Evolutionary conservation across 2,329 filamentous ascomycete genomes (phyloP).

Genomic region (Peltaster fructicola): DNA sequence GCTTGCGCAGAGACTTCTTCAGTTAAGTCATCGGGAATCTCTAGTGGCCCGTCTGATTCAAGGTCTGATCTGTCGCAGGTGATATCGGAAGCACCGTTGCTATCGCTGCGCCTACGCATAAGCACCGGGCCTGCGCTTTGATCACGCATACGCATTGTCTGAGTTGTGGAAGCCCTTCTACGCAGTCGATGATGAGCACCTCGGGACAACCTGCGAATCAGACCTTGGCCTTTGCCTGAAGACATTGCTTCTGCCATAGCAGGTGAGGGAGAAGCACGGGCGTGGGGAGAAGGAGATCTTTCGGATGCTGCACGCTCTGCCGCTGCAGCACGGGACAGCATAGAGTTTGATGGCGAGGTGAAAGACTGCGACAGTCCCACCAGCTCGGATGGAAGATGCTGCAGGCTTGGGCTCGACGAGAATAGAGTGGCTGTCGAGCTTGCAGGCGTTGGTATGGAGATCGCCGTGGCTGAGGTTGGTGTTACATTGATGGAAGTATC

Average conservation of each 20-base stretch:
- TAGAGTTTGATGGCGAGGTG: slow-evolving; percentile 8
- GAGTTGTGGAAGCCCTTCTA: slow-evolving; percentile 60
- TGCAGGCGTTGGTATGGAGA: slow-evolving; percentile 13
- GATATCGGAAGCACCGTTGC: slow-evolving; percentile 47
- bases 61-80: slow-evolving; percentile 31
- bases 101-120: slow-evolving; percentile 74
- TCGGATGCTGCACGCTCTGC: slow-evolving; percentile 22
- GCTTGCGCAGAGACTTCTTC: slow-evolving; percentile 11
- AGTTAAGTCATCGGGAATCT: slow-evolving; percentile 28
- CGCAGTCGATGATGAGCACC: slow-evolving; percentile 55
- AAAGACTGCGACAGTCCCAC: slow-evolving; percentile 11
- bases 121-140: slow-evolving; percentile 80
- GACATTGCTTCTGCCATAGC: slow-evolving; percentile 46
- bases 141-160: slow-evolving; percentile 56
- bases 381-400: slow-evolving; percentile 10
- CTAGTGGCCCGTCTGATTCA: slow-evolving; percentile 39
- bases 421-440: slow-evolving; percentile 7
- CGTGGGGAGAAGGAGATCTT: slow-evolving; percentile 34
- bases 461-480: slow-evolving; percentile 13
- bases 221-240: slow-evolving; percentile 38
- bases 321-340: slow-evolving; percentile 9
- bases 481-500: slow-evolving; percentile 12
- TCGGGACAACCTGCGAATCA: slow-evolving; percentile 76
- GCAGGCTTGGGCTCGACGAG: slow-evolving; percentile 6
- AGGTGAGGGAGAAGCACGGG: slow-evolving; percentile 27